Base-by-base conservation (phyloP, 148 eudicot genomes). In the Tetragonia tetragonoides region DNA sequence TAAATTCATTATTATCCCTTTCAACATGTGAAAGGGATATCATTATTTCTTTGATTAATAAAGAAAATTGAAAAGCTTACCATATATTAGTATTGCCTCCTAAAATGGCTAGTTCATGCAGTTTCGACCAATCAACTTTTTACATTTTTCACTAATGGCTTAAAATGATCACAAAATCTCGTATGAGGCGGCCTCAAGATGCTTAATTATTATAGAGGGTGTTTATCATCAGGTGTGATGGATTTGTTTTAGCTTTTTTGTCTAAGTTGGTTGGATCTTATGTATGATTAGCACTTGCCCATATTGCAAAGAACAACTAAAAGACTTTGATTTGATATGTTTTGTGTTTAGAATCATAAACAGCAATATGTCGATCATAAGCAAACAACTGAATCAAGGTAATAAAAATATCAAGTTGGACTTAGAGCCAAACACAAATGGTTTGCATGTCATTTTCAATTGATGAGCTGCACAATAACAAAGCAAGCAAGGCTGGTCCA, bases 311-410 rank as follows among this genome's bases (percentile, higher is more conserved):
- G 51, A 73, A 73, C 73, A 74, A 28, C 21, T 79, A 66, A 74
- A 80, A 68, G 60, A 24, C 76, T 49, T 57, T 68, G 82, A 80
- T 80, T 69, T 80, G 82, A 80, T 60, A 46, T 80, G 79, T 67
- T 73, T 69, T 75, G 66, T 53, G 66, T 49, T 49, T 62, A 53
- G 5, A 51, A 75, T 24, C 71, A 75, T 68, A 20, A 65, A 68
- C 9, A 9, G 63, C 10, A 73, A 70, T 57, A 75, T 61, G 72
- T 80, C 75, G 66, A 80, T 34, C 71, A 80, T 54, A 75, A 68
- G 41, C 71, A 75, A 61, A 80, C 83, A 75, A 80, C 5, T 74
- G 53, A 63, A 75, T 74, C 59, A 75, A 62, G 18, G 10, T 40
- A 38, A 65, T 24, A 53, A 54, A 41, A 66, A 24, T 38, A 76